Conservation (phyloP, 352 stramenopile species). For the Pythium chondricola region DNA sequence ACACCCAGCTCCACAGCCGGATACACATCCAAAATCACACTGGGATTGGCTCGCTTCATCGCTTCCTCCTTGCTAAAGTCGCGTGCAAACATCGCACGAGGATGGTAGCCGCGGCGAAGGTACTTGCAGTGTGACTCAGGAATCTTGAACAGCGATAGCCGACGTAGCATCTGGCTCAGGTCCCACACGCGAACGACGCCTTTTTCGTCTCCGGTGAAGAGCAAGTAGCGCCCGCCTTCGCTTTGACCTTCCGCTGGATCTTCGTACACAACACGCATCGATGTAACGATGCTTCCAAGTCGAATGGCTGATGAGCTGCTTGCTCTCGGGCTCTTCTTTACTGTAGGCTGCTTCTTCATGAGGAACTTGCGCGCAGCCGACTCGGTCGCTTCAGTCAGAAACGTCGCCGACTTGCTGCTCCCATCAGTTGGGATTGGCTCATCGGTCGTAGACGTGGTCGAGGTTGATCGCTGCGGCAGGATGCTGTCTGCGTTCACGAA, state of each 20-base stretch:
- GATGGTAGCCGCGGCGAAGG: conserved; percentile 52
- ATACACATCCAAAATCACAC: conserved; percentile 6
- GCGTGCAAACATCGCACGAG: conserved; percentile 48
- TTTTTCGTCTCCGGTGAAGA: conserved; percentile 56
- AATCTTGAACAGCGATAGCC: conserved; percentile 46
- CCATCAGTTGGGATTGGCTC: background rate
- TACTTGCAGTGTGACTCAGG: conserved; percentile 58
- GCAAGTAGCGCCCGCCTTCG: conserved; percentile 28
- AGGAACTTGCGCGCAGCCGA: conserved; percentile 34
- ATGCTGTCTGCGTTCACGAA: conserved; percentile 38
- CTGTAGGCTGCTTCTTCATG: conserved; percentile 11
- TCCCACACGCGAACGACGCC: conserved; percentile 48
- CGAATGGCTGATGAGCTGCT: background rate
- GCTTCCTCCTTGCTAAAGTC: conserved; percentile 48
- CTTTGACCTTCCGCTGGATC: conserved; percentile 18
- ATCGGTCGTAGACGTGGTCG: too few species aligned
- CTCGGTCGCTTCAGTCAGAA: conserved; percentile 31
- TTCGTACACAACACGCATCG: conserved; percentile 51
- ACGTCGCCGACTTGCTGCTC: conserved; percentile 15
- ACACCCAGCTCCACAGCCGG: too few species aligned
- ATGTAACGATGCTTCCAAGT: conserved; percentile 26
- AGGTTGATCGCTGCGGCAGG: background rate
- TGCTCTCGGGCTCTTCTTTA: conserved; percentile 3
- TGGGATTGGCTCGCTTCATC: conserved; percentile 4
- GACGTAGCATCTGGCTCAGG: conserved; percentile 38